phyloP scores from a whole-genome alignment of 345 rosid species.

The Brassica juncea region DNA sequence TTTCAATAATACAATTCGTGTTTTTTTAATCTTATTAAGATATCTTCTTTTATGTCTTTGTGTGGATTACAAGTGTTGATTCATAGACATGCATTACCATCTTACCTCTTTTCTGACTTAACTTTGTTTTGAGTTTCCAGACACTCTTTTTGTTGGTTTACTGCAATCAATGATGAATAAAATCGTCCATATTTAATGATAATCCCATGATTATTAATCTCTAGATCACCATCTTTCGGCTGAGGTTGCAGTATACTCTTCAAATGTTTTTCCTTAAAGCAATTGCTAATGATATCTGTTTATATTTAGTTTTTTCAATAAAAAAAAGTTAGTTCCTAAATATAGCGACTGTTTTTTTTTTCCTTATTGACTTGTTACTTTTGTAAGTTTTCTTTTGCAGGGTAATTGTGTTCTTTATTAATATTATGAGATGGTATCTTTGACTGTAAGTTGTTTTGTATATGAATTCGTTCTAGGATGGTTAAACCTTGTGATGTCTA shows the following conservation, averaged over 20 bases:
- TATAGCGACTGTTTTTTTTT: no score
- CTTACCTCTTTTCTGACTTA: slow-evolving; percentile 52
- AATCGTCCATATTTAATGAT: slow-evolving; percentile 46
- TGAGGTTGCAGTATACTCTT: slow-evolving; percentile 57
- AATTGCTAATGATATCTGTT: neutral
- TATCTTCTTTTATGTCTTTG: neutral
- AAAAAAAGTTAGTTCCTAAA: no score
- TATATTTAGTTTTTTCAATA: no score
- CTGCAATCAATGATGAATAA: slow-evolving; percentile 72
- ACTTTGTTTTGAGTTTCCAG: neutral
- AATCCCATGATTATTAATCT: slow-evolving; percentile 46
- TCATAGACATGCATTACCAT: slow-evolving; percentile 84
- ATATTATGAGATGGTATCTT: no score
- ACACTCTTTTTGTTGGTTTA: neutral
- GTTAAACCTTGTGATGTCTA: no score
- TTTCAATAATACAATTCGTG: neutral
- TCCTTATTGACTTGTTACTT: no score
- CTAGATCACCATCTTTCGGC: slow-evolving; percentile 86
- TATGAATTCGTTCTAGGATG: no score
- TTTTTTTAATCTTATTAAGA: neutral
- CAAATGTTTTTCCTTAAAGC: neutral
- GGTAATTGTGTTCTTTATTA: no score
- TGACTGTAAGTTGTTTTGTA: no score
- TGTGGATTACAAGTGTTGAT: slow-evolving; percentile 49
- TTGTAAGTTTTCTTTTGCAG: no score